Conservation (phyloP, 768 basidiomycete genomes). For the Tylopilus sp. region DNA sequence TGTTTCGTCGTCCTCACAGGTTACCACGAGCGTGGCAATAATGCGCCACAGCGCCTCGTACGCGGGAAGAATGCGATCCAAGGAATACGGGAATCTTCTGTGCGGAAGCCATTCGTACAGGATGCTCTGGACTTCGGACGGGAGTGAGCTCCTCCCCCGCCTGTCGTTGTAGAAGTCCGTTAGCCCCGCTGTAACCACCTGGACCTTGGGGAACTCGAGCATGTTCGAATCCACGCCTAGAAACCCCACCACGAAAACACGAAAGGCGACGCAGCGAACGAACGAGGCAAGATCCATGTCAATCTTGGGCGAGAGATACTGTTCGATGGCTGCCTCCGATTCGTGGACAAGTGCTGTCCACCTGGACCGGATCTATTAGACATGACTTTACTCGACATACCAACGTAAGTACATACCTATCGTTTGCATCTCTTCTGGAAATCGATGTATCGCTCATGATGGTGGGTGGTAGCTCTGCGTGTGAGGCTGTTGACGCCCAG, state of each 20-base stretch:
- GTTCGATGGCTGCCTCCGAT: slow-evolving; percentile 8
- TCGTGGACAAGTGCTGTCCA: slow-evolving; percentile 14
- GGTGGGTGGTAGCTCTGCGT: slow-evolving; percentile 1
- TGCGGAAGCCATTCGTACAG: slow-evolving; percentile 41
- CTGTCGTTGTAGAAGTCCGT: slow-evolving; percentile 42
- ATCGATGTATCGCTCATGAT: neutral
- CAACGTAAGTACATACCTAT: slow-evolving; percentile 17
- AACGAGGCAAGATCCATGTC: slow-evolving; percentile 36
- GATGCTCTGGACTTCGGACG: slow-evolving; percentile 32
- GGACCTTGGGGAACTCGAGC: slow-evolving; percentile 28
- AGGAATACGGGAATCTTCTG: slow-evolving; percentile 24
- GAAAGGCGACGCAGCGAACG: slow-evolving; percentile 44
- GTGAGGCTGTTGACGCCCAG: slow-evolving; percentile 5
- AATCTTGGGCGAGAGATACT: slow-evolving; percentile 11
- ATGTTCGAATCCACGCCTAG: slow-evolving; percentile 32
- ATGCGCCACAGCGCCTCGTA: slow-evolving; percentile 67
- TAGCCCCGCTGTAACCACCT: slow-evolving; percentile 38
- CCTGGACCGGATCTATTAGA: slow-evolving; percentile 11
- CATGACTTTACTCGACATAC: neutral
- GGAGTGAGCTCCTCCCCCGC: slow-evolving; percentile 21
- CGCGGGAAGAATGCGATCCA: slow-evolving; percentile 53
- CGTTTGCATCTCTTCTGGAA: neutral
- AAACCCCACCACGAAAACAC: slow-evolving; percentile 41
- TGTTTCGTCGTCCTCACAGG: slow-evolving; percentile 24
- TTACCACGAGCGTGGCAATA: slow-evolving; percentile 43